Base-by-base conservation (phyloP, 2,329 filamentous ascomycete species). In the Pseudocercospora cruenta region DNA sequence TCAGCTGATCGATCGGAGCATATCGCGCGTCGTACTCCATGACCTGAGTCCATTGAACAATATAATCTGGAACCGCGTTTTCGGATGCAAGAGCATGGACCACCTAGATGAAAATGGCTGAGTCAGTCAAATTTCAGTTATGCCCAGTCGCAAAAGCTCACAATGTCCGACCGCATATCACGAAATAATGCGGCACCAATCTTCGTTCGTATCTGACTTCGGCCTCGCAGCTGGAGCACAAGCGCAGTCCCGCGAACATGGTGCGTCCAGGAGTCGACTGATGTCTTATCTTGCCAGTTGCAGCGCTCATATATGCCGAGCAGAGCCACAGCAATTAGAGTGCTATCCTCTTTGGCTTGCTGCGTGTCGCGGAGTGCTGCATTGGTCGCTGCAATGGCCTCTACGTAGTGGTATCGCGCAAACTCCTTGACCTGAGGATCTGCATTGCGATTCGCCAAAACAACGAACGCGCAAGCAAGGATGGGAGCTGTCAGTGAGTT, bases 261-360 rank as follows among this genome's bases (percentile, higher is more conserved):
- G 9, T 67, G 61, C 6, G 58, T 53, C 67, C 63, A 67, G 5
- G 67, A 67, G n/a, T 54, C 28, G 21, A 58, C 45, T n/a, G 68
- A 60, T 10, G 19, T 43, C 9, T 49, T 21, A 28, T 43, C 47
- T 8, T 70, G 67, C 67, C 67, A 70, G 16, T 39, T 57, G 16
- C 69, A 28, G 12, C 63, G 63, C 64, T 71, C 67, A 55, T 59
- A 69, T n/a, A 67, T 24, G 6, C 62, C 61, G 31, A 71, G 65
- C 19, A 71, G 43, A 10, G 59, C 51, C 19, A 71, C 63, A 1
- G 69, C 60, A 21, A 68, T 64, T 31, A 71, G 33, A 9, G 67
- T 71, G 59, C 33, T 65, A 36, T 71, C 69, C 33, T 69, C 65
- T 45, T 53, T 71, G 26, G 63, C 64, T 16, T 43, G 21, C 28